These are phyloP conservation scores for Volvariella surrecta DNA, from an alignment of 1,284 basidiomycete genomes.

Conservation along the genomic window DNA sequence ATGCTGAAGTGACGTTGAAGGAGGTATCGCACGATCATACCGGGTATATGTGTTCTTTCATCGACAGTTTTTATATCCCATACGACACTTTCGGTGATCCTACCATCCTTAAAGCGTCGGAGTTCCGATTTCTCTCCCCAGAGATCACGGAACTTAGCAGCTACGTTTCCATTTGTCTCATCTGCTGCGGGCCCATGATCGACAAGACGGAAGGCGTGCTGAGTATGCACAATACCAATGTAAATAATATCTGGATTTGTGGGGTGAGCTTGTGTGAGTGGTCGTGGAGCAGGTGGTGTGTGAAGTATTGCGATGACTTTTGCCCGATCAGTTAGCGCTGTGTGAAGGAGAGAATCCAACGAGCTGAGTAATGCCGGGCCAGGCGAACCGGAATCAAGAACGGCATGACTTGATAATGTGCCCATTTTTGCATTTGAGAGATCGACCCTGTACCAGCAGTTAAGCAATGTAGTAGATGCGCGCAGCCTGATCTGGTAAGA, in stretches of 20 bases:
- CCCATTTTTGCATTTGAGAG: slow-evolving; percentile 42
- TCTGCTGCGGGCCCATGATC: slow-evolving; percentile 82
- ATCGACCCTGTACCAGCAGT: slow-evolving; percentile 42
- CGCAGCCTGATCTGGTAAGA: slow-evolving; percentile 5
- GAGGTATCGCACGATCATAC: slow-evolving; percentile 68
- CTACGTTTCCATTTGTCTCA: slow-evolving; percentile 41
- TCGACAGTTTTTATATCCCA: slow-evolving; percentile 77
- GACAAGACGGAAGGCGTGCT: slow-evolving; percentile 73
- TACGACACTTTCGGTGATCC: slow-evolving; percentile 89
- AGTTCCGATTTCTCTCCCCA: slow-evolving; percentile 94
- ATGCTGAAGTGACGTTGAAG: slow-evolving; percentile 72
- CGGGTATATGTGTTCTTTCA: slow-evolving; percentile 75
- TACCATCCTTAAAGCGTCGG: slow-evolving; percentile 95
- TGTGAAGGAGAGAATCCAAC: slow-evolving; percentile 48
- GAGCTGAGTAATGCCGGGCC: slow-evolving; percentile 47
- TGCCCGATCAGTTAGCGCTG: slow-evolving; percentile 64
- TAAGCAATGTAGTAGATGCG: not conserved
- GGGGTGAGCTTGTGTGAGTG: slow-evolving; percentile 44
- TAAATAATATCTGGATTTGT: slow-evolving; percentile 37
- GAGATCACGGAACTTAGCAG: slow-evolving; percentile 68
- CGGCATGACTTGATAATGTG: slow-evolving; percentile 32
- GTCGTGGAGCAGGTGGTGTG: slow-evolving; percentile 34
- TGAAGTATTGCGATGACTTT: slow-evolving; percentile 53
- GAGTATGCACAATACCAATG: slow-evolving; percentile 68
- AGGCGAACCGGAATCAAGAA: slow-evolving; percentile 54